Evolutionary conservation across 225 moss, liverwort and hornwort species (phyloP).

Genomic region (Antitrichia curtipendula): DNA sequence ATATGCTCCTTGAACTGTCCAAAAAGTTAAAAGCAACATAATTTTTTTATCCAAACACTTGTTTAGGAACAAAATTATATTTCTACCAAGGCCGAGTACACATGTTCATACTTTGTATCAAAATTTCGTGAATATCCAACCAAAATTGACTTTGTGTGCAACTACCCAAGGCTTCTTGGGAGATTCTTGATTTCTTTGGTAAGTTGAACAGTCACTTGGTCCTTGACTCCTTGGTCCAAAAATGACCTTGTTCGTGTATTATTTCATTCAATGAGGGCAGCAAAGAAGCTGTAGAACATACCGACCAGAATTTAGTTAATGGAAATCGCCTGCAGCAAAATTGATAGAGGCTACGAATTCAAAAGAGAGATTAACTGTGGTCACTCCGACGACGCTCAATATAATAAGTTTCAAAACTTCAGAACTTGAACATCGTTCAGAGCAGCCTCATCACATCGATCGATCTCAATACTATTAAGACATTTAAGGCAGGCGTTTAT

Average conservation of each 20-base stretch:
- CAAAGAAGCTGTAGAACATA: neutral
- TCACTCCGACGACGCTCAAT: neutral
- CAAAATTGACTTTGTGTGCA: neutral
- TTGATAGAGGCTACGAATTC: neutral
- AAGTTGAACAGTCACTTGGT: neutral
- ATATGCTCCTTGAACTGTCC: rapidly evolving
- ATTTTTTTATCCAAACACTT: rapidly evolving
- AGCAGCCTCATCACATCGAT: neutral
- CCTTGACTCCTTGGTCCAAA: neutral
- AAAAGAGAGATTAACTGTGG: neutral
- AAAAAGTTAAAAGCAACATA: rapidly evolving
- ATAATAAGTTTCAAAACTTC: neutral
- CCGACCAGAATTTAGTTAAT: neutral
- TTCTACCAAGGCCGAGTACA: no score
- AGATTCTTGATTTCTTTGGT: no score
- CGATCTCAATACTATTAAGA: neutral
- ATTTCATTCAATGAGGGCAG: neutral
- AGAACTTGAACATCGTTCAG: neutral
- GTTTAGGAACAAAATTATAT: neutral
- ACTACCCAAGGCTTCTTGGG: no score
- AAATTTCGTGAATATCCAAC: neutral
- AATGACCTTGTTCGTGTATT: neutral
- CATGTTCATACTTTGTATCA: no score
- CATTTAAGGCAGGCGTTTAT: no score
- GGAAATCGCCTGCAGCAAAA: neutral